Conservation (phyloP, 169 alveolate genomes). For the Eimeria praecox region DNA sequence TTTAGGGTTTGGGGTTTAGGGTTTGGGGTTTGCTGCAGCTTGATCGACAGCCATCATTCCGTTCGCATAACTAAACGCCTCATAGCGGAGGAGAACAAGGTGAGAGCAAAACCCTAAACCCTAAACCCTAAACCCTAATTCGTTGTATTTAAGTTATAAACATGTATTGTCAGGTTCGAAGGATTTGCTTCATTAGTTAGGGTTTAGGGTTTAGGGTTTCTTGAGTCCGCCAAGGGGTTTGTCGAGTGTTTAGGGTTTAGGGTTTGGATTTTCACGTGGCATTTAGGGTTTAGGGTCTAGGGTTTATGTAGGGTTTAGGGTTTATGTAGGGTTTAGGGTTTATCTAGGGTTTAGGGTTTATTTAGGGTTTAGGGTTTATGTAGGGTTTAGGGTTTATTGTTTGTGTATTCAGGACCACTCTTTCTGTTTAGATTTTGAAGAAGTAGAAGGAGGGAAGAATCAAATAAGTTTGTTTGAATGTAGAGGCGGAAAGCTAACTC, state of each 20-base stretch:
- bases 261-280: background rate
- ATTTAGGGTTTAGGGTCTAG: too few relatives aligned
- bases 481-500: slow-evolving; percentile 19
- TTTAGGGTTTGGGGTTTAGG: slow-evolving; percentile 28
- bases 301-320: background rate
- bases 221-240: too few relatives aligned
- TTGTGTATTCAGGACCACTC: slow-evolving; percentile 55
- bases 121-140: slow-evolving; percentile 15
- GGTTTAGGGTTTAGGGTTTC: background rate
- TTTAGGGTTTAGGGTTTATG: background rate
- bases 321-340: background rate
- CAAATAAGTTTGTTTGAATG: slow-evolving; percentile 56
- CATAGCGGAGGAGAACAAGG: slow-evolving; percentile 45
- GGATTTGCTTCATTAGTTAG: too few relatives aligned
- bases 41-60: background rate
- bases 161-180: background rate
- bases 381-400: slow-evolving; percentile 12
- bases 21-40: slow-evolving; percentile 35
- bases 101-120: slow-evolving; percentile 22
- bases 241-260: slow-evolving; percentile 1
- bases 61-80: slow-evolving; percentile 45
- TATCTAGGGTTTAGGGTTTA: background rate
- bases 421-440: slow-evolving; percentile 76
- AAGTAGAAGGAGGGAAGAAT: slow-evolving; percentile 29
- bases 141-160: background rate